A percentile compares a stretch with the other conserved stretches of the same genome.
phyloP scores from a whole-genome alignment of 164 flowering plant genomes.

The Buxus sempervirens region DNA sequence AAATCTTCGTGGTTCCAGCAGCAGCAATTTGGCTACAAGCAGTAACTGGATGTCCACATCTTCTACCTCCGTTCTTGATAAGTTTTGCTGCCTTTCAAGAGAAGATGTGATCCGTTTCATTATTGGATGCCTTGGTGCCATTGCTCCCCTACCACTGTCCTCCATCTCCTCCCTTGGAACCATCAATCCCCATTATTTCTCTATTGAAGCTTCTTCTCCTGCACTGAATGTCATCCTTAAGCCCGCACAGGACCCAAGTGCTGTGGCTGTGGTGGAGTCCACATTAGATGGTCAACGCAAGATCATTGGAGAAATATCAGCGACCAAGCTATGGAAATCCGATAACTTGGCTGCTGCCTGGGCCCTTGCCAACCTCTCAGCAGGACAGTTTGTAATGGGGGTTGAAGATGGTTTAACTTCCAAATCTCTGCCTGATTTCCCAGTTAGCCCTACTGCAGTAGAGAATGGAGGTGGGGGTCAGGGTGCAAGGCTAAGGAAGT shows the following conservation, averaged over 20 bases:
- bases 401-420: constrained; percentile 57
- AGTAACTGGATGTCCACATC: constrained; percentile 49
- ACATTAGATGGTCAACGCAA: constrained; percentile 42
- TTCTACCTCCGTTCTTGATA: constrained; percentile 29
- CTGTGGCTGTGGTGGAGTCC: constrained; percentile 77
- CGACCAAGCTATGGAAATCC: constrained; percentile 82
- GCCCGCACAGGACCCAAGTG: constrained; percentile 63
- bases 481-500: constrained; percentile 39
- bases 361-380: constrained; percentile 90
- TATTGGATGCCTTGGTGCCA: constrained; percentile 92
- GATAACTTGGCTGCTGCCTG: constrained; percentile 90
- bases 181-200: constrained; percentile 50
- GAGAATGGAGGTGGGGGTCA: constrained; percentile 23
- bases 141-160: constrained; percentile 89
- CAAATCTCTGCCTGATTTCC: constrained; percentile 34
- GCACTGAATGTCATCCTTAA: constrained; percentile 53
- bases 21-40: constrained; percentile 23
- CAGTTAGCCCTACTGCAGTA: constrained; percentile 21
- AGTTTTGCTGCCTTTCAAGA: constrained; percentile 83
- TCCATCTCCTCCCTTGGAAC: constrained; percentile 73
- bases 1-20: constrained; percentile 53
- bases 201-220: constrained; percentile 61
- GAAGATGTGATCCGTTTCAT: constrained; percentile 89
- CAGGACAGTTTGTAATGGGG: constrained; percentile 97
- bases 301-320: constrained; percentile 93